phyloP scores from a whole-genome alignment of 2,329 filamentous ascomycete species.

The Penicillium sp. region DNA sequence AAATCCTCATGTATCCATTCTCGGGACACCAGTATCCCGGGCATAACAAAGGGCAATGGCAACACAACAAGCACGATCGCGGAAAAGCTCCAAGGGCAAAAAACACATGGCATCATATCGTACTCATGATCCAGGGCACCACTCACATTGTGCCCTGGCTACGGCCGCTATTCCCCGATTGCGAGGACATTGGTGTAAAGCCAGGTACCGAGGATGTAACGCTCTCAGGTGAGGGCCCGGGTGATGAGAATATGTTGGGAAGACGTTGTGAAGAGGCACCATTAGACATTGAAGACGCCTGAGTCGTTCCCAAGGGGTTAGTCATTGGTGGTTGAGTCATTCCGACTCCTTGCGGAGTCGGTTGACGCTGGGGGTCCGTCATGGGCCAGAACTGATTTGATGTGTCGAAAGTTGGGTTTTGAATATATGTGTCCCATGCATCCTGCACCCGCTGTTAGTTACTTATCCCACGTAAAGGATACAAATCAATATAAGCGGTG shows the following conservation, averaged over 20 bases:
- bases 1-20: not conserved
- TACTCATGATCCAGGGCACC: not conserved
- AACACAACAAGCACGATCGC: not conserved
- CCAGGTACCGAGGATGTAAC: slow-evolving; percentile 23
- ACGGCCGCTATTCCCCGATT: slow-evolving; percentile 19
- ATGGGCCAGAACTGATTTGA: slow-evolving; percentile 48
- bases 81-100: not conserved
- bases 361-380: slow-evolving; percentile 41
- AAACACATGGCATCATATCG: not conserved
- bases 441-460: slow-evolving; percentile 53
- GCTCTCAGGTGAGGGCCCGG: slow-evolving; percentile 25
- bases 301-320: slow-evolving; percentile 32
- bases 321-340: slow-evolving; percentile 28
- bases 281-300: slow-evolving; percentile 27
- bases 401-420: slow-evolving; percentile 59
- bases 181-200: slow-evolving; percentile 25
- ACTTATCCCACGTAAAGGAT: not conserved
- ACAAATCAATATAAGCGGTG: not conserved
- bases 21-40: slow-evolving; percentile 8
- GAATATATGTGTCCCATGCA: slow-evolving; percentile 72
- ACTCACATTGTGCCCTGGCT: slow-evolving; percentile 7
- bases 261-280: slow-evolving; percentile 21
- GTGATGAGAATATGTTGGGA: slow-evolving; percentile 26
- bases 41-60: not conserved
- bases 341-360: slow-evolving; percentile 25